Evolutionary conservation across 805 yeast genomes (phyloP).

Genomic region (Pichia nakasei): DNA sequence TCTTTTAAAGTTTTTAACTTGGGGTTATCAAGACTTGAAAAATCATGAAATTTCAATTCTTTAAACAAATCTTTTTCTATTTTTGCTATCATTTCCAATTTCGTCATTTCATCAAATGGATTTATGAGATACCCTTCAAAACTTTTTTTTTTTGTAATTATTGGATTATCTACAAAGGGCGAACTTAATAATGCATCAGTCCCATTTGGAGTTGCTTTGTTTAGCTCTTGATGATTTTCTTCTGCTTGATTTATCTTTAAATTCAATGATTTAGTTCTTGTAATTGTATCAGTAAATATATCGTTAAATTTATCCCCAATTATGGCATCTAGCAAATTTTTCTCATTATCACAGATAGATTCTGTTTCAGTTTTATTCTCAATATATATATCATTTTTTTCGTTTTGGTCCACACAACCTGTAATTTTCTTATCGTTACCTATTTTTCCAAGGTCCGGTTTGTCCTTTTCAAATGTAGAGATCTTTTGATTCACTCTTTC

Average conservation of each 20-base stretch:
- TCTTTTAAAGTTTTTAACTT: slow-evolving; percentile 12
- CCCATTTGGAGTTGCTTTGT: background rate
- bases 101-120: slow-evolving; percentile 32
- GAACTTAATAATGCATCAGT: slow-evolving; percentile 31
- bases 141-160: background rate
- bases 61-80: slow-evolving; percentile 2
- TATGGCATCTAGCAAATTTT: slow-evolving; percentile 9
- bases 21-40: background rate
- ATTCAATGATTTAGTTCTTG: slow-evolving; percentile 16
- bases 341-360: background rate
- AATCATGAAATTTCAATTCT: slow-evolving; percentile 23
- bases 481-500: slow-evolving; percentile 21
- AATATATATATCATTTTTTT: background rate
- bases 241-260: background rate
- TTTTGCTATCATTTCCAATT: background rate
- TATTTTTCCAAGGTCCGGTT: too few species aligned
- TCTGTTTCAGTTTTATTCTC: background rate
- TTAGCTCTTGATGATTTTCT: background rate
- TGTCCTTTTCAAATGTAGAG: too few species aligned
- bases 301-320: slow-evolving; percentile 21
- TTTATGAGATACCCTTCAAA: slow-evolving; percentile 2
- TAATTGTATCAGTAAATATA: slow-evolving; percentile 42
- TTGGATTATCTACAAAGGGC: slow-evolving; percentile 35
- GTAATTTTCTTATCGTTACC: too few species aligned
- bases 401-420: too few species aligned